Evolutionary conservation across 2,329 filamentous ascomycete species (phyloP).

Genomic region (Didymella segeticola): DNA sequence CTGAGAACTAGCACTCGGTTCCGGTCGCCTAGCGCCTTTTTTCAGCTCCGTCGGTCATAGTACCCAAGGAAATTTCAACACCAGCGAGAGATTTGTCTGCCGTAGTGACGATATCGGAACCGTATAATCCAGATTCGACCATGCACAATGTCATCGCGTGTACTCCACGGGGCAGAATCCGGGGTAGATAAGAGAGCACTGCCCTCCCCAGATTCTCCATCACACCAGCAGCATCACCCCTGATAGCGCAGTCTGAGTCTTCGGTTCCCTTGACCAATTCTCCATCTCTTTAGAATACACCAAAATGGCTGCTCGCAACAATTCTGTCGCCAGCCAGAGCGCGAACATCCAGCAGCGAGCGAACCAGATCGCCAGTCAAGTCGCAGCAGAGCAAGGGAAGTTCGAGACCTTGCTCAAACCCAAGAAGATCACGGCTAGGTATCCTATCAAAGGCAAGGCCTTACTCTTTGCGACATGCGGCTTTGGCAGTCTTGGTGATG

Average conservation of each 20-base stretch:
- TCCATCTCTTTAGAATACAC: background rate
- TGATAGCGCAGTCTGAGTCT: background rate
- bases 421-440: conserved; percentile 45
- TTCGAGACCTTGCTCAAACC: conserved; percentile 48
- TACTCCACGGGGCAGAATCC: conserved; percentile 75
- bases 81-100: too few relatives aligned
- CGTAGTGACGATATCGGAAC: background rate
- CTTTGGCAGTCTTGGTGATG: conserved; percentile 52
- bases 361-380: conserved; percentile 29
- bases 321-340: conserved; percentile 22
- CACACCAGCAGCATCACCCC: conserved; percentile 1
- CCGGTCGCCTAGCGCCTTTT: background rate
- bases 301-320: conserved; percentile 16
- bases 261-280: too few relatives aligned
- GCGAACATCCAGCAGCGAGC: conserved; percentile 29
- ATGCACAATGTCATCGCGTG: background rate
- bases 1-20: background rate
- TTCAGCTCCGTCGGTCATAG: background rate
- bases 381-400: conserved; percentile 38
- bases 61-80: background rate
- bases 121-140: background rate
- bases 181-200: conserved; percentile 68
- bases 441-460: conserved; percentile 48
- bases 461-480: conserved; percentile 50
- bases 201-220: conserved; percentile 14